phyloP scores from a whole-genome alignment of 2,329 filamentous ascomycete species.

The Elsinoe necatrix region DNA sequence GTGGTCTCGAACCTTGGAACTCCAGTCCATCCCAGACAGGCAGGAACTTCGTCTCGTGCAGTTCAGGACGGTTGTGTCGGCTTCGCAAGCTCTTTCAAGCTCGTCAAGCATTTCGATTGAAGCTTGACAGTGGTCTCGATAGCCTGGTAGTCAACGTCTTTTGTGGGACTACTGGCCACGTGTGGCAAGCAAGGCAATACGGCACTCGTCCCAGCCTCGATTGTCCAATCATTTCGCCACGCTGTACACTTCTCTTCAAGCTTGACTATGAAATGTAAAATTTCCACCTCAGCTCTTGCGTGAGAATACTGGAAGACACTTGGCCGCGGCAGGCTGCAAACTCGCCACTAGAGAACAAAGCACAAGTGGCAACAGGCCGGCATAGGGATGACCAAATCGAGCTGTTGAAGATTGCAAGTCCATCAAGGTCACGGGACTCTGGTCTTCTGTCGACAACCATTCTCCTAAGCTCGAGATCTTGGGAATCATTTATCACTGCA shows the following conservation, averaged over 20 bases:
- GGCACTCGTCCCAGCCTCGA: constrained; percentile 2
- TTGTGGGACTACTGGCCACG: not conserved
- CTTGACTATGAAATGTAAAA: not conserved
- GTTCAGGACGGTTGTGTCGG: not conserved
- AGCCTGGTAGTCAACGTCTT: not conserved
- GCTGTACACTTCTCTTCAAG: not conserved
- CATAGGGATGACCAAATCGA: not conserved
- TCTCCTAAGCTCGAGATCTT: too few species aligned
- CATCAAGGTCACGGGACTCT: not conserved
- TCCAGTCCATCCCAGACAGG: constrained; percentile 7
- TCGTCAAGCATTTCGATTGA: constrained; percentile 8
- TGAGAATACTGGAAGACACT: not conserved
- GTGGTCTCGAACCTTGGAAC: constrained; percentile 6
- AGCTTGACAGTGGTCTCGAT: constrained; percentile 9
- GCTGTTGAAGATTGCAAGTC: not conserved
- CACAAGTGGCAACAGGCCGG: not conserved
- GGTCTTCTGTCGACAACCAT: not conserved
- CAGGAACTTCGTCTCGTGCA: not conserved
- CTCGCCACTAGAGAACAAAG: not conserved
- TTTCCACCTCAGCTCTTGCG: not conserved
- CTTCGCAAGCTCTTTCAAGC: not conserved
- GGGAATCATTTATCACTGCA: too few species aligned
- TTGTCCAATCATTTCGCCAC: constrained; percentile 5
- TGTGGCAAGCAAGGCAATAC: not conserved
- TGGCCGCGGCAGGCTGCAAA: not conserved